Base-by-base conservation (phyloP, 164 flowering plant genomes). In the Buxus sempervirens region DNA sequence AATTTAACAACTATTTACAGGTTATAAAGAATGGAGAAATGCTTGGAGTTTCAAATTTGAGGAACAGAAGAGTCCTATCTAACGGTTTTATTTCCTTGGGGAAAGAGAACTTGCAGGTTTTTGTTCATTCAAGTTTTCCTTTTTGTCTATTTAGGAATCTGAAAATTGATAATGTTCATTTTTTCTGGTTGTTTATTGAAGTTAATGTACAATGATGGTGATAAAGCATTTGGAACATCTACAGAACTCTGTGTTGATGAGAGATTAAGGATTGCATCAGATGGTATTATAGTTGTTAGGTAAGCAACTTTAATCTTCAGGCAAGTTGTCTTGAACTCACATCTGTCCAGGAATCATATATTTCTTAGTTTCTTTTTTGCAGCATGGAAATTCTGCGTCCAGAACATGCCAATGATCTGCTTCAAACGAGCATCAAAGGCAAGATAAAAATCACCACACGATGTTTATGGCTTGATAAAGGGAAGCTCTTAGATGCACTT, bases 1-100 rank as follows among this genome's bases (percentile, higher is more conserved):
- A n/a, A 10, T 58, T 24, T 25, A 58, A 1, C 18, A 21, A 60
- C 66, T 67, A 53, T 19, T 26, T 23, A 27, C 91, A 96, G 99
- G 99, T 96, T 68, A 90, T 96, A 75, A 96, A 90, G 82, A 96
- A 96, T 45, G 99, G 99, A 55, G 99, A 92, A 82, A 96, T 96
- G 99, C 93, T 96, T 73, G 99, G 99, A 42, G 97, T 93, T 70
- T 96, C 99, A 58, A 98, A 90, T 77, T 78, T 96, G 72, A 84
- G 97, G 75, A 96, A 90, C 78, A 88, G 97, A 79, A 88, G 91
- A 78, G 99, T 96, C 76, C 74, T 96, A 26, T 96, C 99, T 23
- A 96, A 84, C 81, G 99, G 99, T 67, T 93, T 89, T 79, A 74
- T 77, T 64, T 75, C 85, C 61, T 81, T 96, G 24, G 99, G 99